phyloP scores from a whole-genome alignment of 108 stramenopile genomes.

The Conticribra guillardii region DNA sequence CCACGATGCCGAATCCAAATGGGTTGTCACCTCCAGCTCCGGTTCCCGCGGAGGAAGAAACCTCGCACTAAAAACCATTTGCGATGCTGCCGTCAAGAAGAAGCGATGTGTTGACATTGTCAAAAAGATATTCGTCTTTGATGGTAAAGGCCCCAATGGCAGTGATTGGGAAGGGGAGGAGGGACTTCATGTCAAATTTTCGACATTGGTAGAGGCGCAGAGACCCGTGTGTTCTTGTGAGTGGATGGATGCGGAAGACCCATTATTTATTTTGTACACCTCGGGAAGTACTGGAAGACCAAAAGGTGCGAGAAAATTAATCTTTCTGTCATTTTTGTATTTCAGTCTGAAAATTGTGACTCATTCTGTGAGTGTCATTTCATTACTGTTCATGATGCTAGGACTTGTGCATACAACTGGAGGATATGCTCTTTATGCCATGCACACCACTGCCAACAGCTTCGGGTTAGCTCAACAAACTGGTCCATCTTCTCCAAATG shows the following conservation, averaged over 20 bases:
- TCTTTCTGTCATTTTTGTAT: not conserved
- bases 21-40: constrained; percentile 66
- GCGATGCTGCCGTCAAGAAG: constrained; percentile 66
- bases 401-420: constrained; percentile 93
- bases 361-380: too few relatives aligned
- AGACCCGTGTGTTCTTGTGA: constrained; percentile 81
- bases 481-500: constrained; percentile 25
- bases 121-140: constrained; percentile 59
- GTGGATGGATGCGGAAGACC: constrained; percentile 91
- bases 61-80: constrained; percentile 73
- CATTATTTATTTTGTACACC: constrained; percentile 97
- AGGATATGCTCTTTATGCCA: constrained; percentile 93
- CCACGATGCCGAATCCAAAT: constrained; percentile 70
- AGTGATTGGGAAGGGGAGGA: constrained; percentile 41
- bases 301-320: constrained; percentile 87
- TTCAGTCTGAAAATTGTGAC: not conserved
- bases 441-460: constrained; percentile 80
- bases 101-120: constrained; percentile 53
- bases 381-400: not conserved
- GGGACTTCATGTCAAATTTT: constrained; percentile 61
- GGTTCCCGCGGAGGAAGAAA: constrained; percentile 62
- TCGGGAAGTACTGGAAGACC: constrained; percentile 95
- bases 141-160: constrained; percentile 39
- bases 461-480: constrained; percentile 69
- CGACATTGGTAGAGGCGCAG: constrained; percentile 52